Evolutionary conservation across 2,329 filamentous ascomycete species (phyloP), one percentile per base, ranked within the genome.

Genomic region (Ambrosiella beaveri): DNA sequence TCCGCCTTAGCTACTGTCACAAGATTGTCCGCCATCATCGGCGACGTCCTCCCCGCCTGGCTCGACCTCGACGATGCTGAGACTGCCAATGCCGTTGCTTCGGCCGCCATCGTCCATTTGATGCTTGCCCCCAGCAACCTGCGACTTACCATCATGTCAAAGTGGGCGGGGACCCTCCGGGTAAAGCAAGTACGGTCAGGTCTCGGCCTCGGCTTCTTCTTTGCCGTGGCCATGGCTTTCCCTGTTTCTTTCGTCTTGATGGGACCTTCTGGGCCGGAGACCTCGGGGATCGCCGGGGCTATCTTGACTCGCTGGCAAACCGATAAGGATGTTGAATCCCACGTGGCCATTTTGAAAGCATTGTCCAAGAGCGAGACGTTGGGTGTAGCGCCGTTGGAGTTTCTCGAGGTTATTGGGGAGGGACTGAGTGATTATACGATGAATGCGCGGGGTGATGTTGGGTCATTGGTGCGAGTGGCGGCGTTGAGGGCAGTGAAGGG

Each of bases 371-470:
- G 74, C 59, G 69, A 69, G 5, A 66, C 77, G 3, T 66, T 81
- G 3, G 67, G 65, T 41, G 65, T 71, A 36, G 70, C 72, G 47
- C 66, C 71, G 2, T 62, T 64, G 4, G 63, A 65, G 2, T 76
- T 81, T 59, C 61, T 78, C 1, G 64, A 65, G 0, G 62, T 81
- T 1, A 68, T 85, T 7, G 65, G 69, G 0, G 76, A 77, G 45
- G 81, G 84, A 0, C 70, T 98, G 36, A 85, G 91, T 63, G 90
- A 98, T 67, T 97, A 97, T 66, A 95, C 88, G 0, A 90, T 88
- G 2, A 91, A 88, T 63, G 84, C 90, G 12, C 77, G 89, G 59
- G 93, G 93, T 13, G 93, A 98, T 65, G 78, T 97, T 54, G 93
- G 93, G 4, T 95, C 90, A 0, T 79, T 90, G 56, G 85, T 95